Conservation (phyloP, 23 red algal genomes). For the Agarophyton chilense region DNA sequence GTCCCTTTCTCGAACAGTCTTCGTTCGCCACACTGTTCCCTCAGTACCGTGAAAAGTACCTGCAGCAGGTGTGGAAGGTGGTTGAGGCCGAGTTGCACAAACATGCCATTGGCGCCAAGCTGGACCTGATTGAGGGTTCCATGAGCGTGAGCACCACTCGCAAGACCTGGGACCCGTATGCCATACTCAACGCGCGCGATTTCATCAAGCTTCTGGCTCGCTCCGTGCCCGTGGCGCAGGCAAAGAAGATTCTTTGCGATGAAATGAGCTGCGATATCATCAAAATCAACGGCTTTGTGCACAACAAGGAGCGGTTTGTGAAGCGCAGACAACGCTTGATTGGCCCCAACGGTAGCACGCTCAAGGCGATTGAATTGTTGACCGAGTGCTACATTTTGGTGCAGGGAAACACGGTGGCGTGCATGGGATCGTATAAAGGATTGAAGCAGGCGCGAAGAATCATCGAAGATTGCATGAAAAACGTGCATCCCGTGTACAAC, state of each 20-base stretch:
- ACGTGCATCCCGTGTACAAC: constrained; percentile 97
- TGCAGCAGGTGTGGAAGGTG: constrained; percentile 89
- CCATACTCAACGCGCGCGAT: constrained; percentile 89
- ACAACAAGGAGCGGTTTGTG: constrained; percentile 94
- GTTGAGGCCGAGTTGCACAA: constrained; percentile 80
- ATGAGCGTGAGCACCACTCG: constrained; percentile 94
- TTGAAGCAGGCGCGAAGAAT: constrained; percentile 92
- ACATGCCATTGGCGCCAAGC: constrained; percentile 63
- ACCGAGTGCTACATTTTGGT: constrained; percentile 98
- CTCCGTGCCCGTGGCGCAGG: constrained; percentile 93
- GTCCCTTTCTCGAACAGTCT: constrained; percentile 90
- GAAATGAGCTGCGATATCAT: constrained; percentile 91
- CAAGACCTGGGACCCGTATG: constrained; percentile 91
- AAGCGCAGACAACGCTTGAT: constrained; percentile 93
- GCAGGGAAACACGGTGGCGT: constrained; percentile 95
- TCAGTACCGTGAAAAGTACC: constrained; percentile 92
- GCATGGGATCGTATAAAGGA: constrained; percentile 86
- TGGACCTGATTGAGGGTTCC: constrained; percentile 93
- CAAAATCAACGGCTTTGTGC: constrained; percentile 76
- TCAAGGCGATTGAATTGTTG: constrained; percentile 98
- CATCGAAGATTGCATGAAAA: constrained; percentile 94
- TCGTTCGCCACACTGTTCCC: constrained; percentile 99
- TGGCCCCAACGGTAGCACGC: constrained; percentile 90
- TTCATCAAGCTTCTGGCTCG: constrained; percentile 94
- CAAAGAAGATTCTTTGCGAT: constrained; percentile 80